Base-by-base conservation (phyloP, 192 early-diverging fungal genomes). In the Entophlyctis luteolus region DNA sequence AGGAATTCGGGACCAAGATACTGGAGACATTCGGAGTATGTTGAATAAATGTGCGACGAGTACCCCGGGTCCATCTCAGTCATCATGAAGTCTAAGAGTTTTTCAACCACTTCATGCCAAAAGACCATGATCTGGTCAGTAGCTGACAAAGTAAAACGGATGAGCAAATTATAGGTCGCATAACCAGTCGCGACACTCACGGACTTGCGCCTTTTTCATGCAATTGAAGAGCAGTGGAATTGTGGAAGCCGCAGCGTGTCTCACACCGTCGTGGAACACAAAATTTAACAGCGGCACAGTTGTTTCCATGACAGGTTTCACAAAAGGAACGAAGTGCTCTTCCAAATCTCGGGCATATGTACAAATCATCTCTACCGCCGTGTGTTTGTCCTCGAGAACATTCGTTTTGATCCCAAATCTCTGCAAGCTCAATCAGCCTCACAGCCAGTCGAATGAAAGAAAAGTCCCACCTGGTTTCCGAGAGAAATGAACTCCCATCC, bases 211-310 rank as follows among this genome's bases (percentile, higher is more conserved):
- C 39, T 72, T 67, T 25, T 74, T 56, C 67, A 74, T 65, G 16
- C 73, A 79, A 47, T 74, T 74, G 58, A 99, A 79, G 59, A 99
- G 75, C 23, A 81, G 79, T 5, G 96, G 93, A 65, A 99, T 88
- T 0, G 87, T 75, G 0, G 83, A 77, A 5, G 91, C 91, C 1
- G 96, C 93, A 8, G 95, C 92, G 52, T 90, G 79, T 33, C 94
- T 83, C 37, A 98, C 94, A 70, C 91, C 96, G 67, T 98, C 96
- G 74, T 98, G 92, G 88, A 96, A 97, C 76, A 92, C 94, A 80
- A 98, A 99, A 20, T 90, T 89, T 77, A 99, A 81, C 22, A 98
- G 75, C 52, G 94, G 93, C 25, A 98, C 74, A 35, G 91, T 84
- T 59, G 95, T 90, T 50, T 91, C 90, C 73, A 96, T 82, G 38